Percentiles rank a stretch among this genome's conserved stretches.
phyloP scores from a whole-genome alignment of 768 basidiomycete genomes.

The Harrya chromipes region DNA sequence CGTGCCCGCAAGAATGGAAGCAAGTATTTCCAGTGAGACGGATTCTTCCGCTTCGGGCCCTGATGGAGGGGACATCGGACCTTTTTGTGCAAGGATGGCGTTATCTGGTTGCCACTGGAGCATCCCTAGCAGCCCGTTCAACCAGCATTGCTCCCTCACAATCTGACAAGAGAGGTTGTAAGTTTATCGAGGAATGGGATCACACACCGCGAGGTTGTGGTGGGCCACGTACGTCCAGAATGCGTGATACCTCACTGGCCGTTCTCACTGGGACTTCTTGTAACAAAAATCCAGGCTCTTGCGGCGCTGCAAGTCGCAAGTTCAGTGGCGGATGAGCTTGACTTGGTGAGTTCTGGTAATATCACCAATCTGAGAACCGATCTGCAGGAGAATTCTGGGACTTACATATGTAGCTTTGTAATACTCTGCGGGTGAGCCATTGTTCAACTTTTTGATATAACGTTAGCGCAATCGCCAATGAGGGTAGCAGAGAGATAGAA shows the following conservation, averaged over 20 bases:
- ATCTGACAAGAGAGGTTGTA: conserved; percentile 25
- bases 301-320: conserved; percentile 62
- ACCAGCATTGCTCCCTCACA: conserved; percentile 81
- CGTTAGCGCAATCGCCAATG: conserved; percentile 10
- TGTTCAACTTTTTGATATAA: conserved; percentile 48
- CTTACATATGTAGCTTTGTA: conserved; percentile 69
- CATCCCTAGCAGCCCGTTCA: conserved; percentile 65
- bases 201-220: not conserved
- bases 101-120: conserved; percentile 61
- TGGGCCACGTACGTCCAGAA: conserved; percentile 57
- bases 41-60: conserved; percentile 31
- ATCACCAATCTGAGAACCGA: conserved; percentile 2
- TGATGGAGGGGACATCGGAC: not conserved
- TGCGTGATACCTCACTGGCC: conserved; percentile 70
- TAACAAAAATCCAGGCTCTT: conserved; percentile 74
- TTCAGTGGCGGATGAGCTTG: conserved; percentile 66
- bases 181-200: not conserved
- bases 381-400: conserved; percentile 8
- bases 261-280: conserved; percentile 69
- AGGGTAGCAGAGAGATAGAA: not conserved
- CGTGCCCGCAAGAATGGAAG: conserved; percentile 63
- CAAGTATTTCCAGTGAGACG: conserved; percentile 54
- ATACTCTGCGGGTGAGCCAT: conserved; percentile 50
- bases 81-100: conserved; percentile 1
- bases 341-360: conserved; percentile 57